phyloP scores from a whole-genome alignment of 1,139 yeast species.

The Blastobotrys buckinghamii region DNA sequence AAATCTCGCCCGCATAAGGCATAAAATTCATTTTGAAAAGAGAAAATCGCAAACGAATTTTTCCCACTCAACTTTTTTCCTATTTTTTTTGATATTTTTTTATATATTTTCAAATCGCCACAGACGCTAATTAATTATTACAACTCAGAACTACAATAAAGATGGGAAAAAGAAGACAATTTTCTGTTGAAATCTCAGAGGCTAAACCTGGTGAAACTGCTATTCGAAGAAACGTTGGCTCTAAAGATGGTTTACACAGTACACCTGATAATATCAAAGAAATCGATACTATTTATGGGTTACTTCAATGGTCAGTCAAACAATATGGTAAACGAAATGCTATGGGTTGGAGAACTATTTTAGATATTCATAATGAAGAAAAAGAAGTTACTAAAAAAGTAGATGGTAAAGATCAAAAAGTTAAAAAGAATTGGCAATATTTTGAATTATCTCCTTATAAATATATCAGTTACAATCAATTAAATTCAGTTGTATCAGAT shows the following conservation, averaged over 20 bases:
- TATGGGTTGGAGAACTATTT: constrained; percentile 76
- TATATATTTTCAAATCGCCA: neutral
- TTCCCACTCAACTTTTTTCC: neutral
- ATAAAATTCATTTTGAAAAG: neutral
- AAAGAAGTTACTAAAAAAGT: constrained; percentile 70
- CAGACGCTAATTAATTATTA: neutral
- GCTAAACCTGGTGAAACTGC: constrained; percentile 86
- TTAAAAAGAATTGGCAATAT: constrained; percentile 82
- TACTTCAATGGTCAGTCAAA: constrained; percentile 55
- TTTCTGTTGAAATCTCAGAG: constrained; percentile 69
- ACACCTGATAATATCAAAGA: constrained; percentile 32
- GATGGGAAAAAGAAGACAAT: constrained; percentile 22
- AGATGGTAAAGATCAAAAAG: constrained; percentile 65
- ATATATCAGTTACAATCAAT: constrained; percentile 56
- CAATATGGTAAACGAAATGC: constrained; percentile 50
- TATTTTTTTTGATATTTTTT: neutral
- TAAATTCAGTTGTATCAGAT: constrained; percentile 44
- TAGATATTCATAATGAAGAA: constrained; percentile 68
- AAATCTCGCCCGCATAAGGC: neutral
- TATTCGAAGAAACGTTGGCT: constrained; percentile 69
- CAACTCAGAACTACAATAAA: neutral
- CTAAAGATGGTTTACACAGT: constrained; percentile 44
- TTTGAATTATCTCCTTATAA: constrained; percentile 74
- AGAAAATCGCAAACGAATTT: neutral
- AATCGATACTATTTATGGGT: constrained; percentile 61